A percentile compares a stretch with the other conserved stretches of the same genome.
phyloP scores from a whole-genome alignment of 1,284 basidiomycete species.

The Cutaneotrichosporon cavernicola region DNA sequence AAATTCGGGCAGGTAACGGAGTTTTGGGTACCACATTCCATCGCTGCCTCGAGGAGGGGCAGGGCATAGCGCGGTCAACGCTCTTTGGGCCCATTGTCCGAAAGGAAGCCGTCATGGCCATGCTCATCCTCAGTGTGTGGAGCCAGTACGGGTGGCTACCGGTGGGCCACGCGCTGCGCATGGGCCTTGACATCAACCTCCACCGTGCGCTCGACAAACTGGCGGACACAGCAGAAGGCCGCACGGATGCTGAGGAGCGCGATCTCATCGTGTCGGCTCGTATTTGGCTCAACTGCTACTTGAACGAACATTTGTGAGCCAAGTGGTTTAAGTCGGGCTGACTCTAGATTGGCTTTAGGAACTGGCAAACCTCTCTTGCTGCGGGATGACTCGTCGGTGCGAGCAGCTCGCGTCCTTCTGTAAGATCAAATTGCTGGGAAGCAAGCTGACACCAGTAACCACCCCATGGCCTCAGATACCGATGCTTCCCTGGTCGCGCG shows the following conservation, averaged over 20 bases:
- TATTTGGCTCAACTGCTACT: constrained; percentile 87
- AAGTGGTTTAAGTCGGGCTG: background rate
- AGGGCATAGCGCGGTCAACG: constrained; percentile 87
- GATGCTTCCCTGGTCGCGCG: constrained; percentile 82
- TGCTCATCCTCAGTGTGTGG: constrained; percentile 87
- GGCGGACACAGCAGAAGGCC: constrained; percentile 57
- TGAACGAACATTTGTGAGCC: constrained; percentile 50
- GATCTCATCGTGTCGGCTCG: constrained; percentile 84
- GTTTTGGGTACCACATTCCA: constrained; percentile 80
- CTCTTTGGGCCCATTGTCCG: constrained; percentile 86
- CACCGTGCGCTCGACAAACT: constrained; percentile 87
- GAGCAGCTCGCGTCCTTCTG: constrained; percentile 75
- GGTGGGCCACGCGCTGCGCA: constrained; percentile 80
- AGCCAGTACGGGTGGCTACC: constrained; percentile 92
- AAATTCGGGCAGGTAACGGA: constrained; percentile 84
- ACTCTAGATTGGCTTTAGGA: constrained; percentile 75
- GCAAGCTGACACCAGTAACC: constrained; percentile 52
- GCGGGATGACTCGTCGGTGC: constrained; percentile 80
- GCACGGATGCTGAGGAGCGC: constrained; percentile 78
- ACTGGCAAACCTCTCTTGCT: constrained; percentile 85
- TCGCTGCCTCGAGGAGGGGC: constrained; percentile 85
- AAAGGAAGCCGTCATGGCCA: constrained; percentile 93
- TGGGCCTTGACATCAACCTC: constrained; percentile 88
- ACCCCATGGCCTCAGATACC: constrained; percentile 79
- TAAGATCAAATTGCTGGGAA: constrained; percentile 22